Conservation (phyloP, 1,284 basidiomycete genomes). For the Ceratorhiza oryzae-sativae region DNA sequence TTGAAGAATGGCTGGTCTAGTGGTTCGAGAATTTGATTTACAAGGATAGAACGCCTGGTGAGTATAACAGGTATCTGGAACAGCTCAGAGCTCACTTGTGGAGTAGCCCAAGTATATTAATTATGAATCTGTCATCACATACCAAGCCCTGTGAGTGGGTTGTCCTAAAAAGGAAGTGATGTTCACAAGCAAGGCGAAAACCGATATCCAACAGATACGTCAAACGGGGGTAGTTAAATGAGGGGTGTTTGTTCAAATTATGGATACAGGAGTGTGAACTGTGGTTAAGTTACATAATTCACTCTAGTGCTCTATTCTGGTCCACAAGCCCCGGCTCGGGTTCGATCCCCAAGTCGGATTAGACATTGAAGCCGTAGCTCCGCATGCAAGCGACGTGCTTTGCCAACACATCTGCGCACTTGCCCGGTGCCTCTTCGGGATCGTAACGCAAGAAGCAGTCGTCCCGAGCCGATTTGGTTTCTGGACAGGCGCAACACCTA, state of each 20-base stretch:
- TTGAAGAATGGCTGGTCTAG: neutral
- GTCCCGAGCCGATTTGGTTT: conserved; percentile 90
- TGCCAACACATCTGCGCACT: conserved; percentile 81
- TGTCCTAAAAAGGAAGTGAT: conserved; percentile 1
- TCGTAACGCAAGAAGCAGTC: conserved; percentile 89
- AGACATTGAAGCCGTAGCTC: conserved; percentile 83
- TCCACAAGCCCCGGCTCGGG: too few species aligned
- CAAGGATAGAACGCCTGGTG: neutral
- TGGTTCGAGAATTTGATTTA: neutral
- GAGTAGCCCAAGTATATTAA: neutral
- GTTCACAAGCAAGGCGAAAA: neutral
- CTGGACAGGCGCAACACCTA: conserved; percentile 94
- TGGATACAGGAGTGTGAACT: conserved; percentile 10
- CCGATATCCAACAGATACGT: neutral
- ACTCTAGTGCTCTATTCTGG: neutral
- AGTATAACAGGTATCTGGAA: neutral
- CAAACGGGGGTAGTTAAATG: neutral
- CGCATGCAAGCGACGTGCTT: conserved; percentile 92
- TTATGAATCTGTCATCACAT: neutral
- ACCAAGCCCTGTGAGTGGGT: neutral
- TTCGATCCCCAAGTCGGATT: conserved; percentile 40
- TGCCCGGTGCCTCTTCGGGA: conserved; percentile 71
- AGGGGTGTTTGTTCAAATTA: conserved; percentile 10
- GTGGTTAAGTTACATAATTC: conserved; percentile 4
- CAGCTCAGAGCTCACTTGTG: neutral